Evolutionary conservation across 192 early-diverging fungal genomes (phyloP), one percentile per base, ranked within the genome.

Genomic region (Umbelopsis isabellina): DNA sequence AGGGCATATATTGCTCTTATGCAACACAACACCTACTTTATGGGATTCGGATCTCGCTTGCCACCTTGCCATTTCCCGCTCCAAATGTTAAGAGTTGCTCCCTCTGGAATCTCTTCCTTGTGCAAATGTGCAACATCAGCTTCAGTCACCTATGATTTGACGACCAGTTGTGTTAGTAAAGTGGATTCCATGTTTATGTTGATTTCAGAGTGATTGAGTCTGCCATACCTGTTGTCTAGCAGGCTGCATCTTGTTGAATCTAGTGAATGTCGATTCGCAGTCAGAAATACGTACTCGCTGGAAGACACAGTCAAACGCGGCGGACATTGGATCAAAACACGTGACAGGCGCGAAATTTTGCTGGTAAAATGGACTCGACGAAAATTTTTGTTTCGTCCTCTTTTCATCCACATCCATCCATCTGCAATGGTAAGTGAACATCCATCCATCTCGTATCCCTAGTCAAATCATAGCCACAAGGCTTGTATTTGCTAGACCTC

Each of bases 1-100:
- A 11, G 18, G 30, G 23, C 10, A 47, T 21, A 27, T 22, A 27
- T 47, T 11, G 41, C 13, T 52, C n/a, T 41, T 18, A 30, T 11
- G 27, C 22, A 20, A 0, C 30, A 47, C 8, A 15, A 46, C 27
- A 49, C 73, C 41, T 35, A 49, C 55, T 61, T 61, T 61, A 52
- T 46, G 16, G 46, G 9, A 33, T 58, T 27, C 55, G 33, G 68
- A 20, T 72, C 71, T 65, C 67, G 51, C 30, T 69, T 53, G 58
- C 82, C 84, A 18, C 82, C 83, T 66, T 80, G 72, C 86, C 85
- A 88, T 83, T 84, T 85, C 65, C 82, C 82, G 74, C 83, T 85
- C 87, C 87, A 91, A 47, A 91, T 89, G 73, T 91, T 91, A 75
- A 80, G 91, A 18, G 82, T 80, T 45, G 73, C 69, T 33, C 78